phyloP scores from a whole-genome alignment of 495 filamentous ascomycete genomes.

The Aspergillus egyptiacus region DNA sequence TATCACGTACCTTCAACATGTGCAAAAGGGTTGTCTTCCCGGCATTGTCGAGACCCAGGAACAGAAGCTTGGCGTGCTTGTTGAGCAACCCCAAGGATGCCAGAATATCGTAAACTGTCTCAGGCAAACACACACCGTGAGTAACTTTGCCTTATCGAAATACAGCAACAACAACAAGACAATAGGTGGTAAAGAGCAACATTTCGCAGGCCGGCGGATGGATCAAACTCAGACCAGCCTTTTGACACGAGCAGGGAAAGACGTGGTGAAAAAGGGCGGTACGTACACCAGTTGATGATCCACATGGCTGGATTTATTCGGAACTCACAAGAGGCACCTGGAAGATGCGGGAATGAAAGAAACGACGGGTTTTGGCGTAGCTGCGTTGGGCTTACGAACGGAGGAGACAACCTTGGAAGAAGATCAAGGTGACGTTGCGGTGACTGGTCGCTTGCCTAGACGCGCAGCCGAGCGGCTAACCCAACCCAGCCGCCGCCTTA shows the following conservation, averaged over 20 bases:
- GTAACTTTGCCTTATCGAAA: neutral
- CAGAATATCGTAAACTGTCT: constrained; percentile 84
- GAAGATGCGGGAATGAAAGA: neutral
- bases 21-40: constrained; percentile 93
- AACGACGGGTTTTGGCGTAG: neutral
- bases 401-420: constrained; percentile 33
- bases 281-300: constrained; percentile 95
- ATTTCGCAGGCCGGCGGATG: neutral
- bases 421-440: constrained; percentile 19
- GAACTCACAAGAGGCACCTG: constrained; percentile 1
- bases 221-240: constrained; percentile 4
- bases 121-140: constrained; percentile 5
- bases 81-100: constrained; percentile 86
- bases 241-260: neutral
- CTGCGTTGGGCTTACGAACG: constrained; percentile 5
- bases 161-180: neutral
- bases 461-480: constrained; percentile 18
- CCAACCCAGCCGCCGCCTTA: constrained; percentile 12
- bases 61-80: constrained; percentile 93
- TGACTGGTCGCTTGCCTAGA: constrained; percentile 12
- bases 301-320: constrained; percentile 60
- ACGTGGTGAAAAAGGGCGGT: constrained; percentile 3
- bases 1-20: constrained; percentile 87
- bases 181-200: neutral
- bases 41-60: constrained; percentile 93